These are phyloP conservation scores for Carallia brachiata DNA, from an alignment of 345 rosid species.

Conservation along the genomic window DNA sequence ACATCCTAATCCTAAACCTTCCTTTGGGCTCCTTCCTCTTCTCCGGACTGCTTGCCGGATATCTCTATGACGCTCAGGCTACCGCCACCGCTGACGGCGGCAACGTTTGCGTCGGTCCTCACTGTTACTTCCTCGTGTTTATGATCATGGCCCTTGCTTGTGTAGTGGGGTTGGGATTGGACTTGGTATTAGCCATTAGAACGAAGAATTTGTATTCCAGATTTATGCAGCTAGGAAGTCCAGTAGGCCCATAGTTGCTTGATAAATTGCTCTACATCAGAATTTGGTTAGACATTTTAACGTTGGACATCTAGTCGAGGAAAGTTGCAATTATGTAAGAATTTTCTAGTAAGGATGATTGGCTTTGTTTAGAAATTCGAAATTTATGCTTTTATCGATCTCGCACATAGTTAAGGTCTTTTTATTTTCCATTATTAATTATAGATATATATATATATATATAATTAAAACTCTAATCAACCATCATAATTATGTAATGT, in stretches of 20 bases:
- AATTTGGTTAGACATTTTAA: too few relatives aligned
- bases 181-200: slow-evolving; percentile 35
- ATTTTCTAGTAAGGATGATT: too few relatives aligned
- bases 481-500: too few relatives aligned
- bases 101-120: slow-evolving; percentile 49
- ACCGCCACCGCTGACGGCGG: slow-evolving; percentile 33
- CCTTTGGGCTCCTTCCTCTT: slow-evolving; percentile 58
- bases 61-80: slow-evolving; percentile 55
- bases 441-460: too few relatives aligned
- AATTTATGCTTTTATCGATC: too few relatives aligned
- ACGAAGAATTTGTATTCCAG: slow-evolving; percentile 41
- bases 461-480: too few relatives aligned
- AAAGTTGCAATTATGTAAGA: too few relatives aligned
- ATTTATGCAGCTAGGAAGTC: slow-evolving; percentile 17
- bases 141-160: slow-evolving; percentile 47
- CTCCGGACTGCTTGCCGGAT: slow-evolving; percentile 63
- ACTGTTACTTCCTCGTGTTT: slow-evolving; percentile 44
- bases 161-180: slow-evolving; percentile 44
- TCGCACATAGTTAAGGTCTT: too few relatives aligned
- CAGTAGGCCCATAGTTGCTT: neutral
- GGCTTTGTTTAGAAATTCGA: too few relatives aligned
- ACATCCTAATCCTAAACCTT: slow-evolving; percentile 45
- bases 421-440: too few relatives aligned
- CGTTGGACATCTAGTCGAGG: too few relatives aligned
- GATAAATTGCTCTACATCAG: neutral